Evolutionary conservation across 2,329 filamentous ascomycete species (phyloP).

Genomic region (Penicillium thymicola): DNA sequence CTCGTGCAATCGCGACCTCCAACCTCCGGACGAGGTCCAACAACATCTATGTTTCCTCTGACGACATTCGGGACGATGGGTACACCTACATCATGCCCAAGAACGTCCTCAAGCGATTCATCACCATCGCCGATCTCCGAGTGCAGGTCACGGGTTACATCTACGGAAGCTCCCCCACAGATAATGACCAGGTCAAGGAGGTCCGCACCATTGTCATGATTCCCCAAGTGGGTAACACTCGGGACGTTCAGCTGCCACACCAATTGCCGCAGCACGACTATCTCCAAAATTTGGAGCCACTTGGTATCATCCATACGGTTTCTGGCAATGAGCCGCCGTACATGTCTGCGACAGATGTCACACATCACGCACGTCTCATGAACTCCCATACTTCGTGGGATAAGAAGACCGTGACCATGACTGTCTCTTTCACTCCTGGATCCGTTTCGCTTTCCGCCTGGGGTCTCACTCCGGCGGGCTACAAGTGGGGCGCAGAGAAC

Average conservation of each 20-base stretch:
- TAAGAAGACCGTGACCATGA: conserved; percentile 89
- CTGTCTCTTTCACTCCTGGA: conserved; percentile 92
- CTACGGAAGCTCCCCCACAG: conserved; percentile 85
- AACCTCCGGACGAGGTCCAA: conserved; percentile 91
- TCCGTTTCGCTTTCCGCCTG: conserved; percentile 93
- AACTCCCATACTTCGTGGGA: conserved; percentile 78
- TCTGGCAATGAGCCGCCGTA: conserved; percentile 93
- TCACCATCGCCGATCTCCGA: conserved; percentile 91
- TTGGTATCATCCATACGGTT: conserved; percentile 93
- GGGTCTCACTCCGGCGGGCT: conserved; percentile 85
- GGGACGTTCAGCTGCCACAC: conserved; percentile 86
- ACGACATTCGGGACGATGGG: conserved; percentile 86
- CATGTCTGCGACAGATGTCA: conserved; percentile 94
- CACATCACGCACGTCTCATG: conserved; percentile 86
- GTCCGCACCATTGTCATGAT: conserved; percentile 96
- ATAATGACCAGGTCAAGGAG: conserved; percentile 97
- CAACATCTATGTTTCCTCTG: conserved; percentile 97
- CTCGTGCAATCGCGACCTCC: conserved; percentile 90
- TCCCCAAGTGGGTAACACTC: conserved; percentile 89
- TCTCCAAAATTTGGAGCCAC: conserved; percentile 78
- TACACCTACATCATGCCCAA: conserved; percentile 99
- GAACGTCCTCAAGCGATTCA: conserved; percentile 97
- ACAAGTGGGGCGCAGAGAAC: conserved; percentile 97
- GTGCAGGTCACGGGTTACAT: conserved; percentile 96
- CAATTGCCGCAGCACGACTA: conserved; percentile 90